Base-by-base conservation (phyloP, 148 eudicot species). In the Diospyros lotus region DNA sequence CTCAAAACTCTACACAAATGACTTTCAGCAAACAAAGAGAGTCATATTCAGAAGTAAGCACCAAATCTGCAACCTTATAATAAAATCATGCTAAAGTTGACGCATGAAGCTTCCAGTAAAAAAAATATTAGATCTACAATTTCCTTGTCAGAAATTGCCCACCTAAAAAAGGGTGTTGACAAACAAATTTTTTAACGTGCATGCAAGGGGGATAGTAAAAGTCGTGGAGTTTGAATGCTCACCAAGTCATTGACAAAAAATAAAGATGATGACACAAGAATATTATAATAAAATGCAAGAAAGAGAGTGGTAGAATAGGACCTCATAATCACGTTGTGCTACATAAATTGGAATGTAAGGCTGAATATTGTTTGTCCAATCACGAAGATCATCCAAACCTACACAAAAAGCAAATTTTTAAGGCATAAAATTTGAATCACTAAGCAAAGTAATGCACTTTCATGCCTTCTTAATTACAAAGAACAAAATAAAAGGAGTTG, bases 321-420 rank as follows among this genome's bases (percentile, higher is more conserved):
- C 99, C 99, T 96, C 99, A 86, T 89, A 96, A 84, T 95, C 99
- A 79, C 98, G 99, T 68, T 65, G 79, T 78, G 99, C 89, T 10
- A 87, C 91, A 79, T 95, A 91, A 74, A 95, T 93, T 53, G 99
- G 93, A 74, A 95, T 86, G 75, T 71, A 67, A 43, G 91, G 89
- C 79, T 95, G 99, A 78, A 95, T 90, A 81, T 95, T 95, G 83
- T 95, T 95, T 52, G 99, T 95, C 99, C 99, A 95, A 83, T 95
- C 99, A 73, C 99, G 97, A 79, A 95, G 96, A 85, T 95, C 99
- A 80, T 95, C 99, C 78, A 95, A 83, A 82, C 98, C 97, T 95
- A 82, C 43, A 78, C 50, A 75, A 61, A 60, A 9, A 76, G 59
- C 54, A 71, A 78, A 17, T 0, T 59, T 45, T 48, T 53, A 45